phyloP scores from a whole-genome alignment of 2,329 filamentous ascomycete genomes.

The Arthrobotrys sinensis region DNA sequence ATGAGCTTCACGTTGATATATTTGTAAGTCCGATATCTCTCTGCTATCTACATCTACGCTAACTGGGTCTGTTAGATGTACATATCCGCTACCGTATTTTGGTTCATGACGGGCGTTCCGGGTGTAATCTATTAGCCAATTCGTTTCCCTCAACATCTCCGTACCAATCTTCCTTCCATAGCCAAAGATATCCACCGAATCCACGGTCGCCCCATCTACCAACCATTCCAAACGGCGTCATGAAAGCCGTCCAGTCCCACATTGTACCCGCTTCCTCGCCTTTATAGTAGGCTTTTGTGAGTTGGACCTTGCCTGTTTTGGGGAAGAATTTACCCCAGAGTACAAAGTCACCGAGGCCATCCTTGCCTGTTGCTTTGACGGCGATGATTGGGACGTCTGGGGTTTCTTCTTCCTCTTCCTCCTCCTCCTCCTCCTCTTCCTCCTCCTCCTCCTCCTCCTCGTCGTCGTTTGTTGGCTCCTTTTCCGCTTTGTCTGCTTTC shows the following conservation, averaged over 20 bases:
- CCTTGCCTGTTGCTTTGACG: conserved; percentile 31
- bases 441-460: neutral
- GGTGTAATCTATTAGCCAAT: conserved; percentile 19
- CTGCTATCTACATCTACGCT: neutral
- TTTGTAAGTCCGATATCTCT: conserved; percentile 16
- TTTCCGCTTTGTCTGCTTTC: neutral
- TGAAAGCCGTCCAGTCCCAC: conserved; percentile 49
- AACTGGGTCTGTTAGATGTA: conserved; percentile 26
- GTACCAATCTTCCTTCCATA: conserved; percentile 58
- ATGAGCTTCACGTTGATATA: conserved; percentile 1
- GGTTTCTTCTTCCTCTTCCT: neutral
- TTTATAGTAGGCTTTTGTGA: conserved; percentile 32
- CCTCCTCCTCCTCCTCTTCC: neutral
- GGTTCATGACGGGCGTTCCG: conserved; percentile 2
- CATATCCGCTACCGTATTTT: conserved; percentile 11
- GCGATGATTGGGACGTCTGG: conserved; percentile 19
- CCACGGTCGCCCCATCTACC: conserved; percentile 36
- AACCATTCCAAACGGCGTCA: conserved; percentile 58
- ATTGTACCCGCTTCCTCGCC: neutral
- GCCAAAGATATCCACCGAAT: conserved; percentile 41
- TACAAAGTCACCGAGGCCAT: conserved; percentile 24
- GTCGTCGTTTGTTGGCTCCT: neutral
- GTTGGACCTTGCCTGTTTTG: conserved; percentile 39
- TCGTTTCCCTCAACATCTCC: conserved; percentile 8
- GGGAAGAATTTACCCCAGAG: conserved; percentile 40